Evolutionary conservation across 352 stramenopile species (phyloP).

Genomic region (Globisporangium emineosum): DNA sequence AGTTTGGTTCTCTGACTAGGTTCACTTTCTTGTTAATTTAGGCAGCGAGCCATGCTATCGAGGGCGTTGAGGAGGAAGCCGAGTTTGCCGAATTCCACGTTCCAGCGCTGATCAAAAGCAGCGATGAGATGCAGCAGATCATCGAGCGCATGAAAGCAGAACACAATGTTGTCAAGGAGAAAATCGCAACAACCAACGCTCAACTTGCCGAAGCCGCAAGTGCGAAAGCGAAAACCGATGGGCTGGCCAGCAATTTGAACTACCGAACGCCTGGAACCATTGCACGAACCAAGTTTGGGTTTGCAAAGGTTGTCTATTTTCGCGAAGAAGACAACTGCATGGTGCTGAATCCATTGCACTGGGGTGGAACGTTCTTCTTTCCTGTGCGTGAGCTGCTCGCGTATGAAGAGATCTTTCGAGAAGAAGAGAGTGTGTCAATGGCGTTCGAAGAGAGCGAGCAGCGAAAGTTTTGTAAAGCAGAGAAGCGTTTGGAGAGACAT

Average conservation of each 20-base stretch:
- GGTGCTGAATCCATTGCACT: conserved; percentile 38
- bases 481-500: conserved; percentile 19
- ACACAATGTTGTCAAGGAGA: conserved; percentile 17
- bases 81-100: conserved; percentile 74
- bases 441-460: conserved; percentile 29
- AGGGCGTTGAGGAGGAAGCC: conserved; percentile 75
- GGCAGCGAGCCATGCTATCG: conserved; percentile 42
- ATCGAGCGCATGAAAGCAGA: conserved; percentile 35
- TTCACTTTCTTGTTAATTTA: conserved; percentile 14
- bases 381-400: conserved; percentile 38
- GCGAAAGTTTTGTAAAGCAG: conserved; percentile 22
- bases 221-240: conserved; percentile 19
- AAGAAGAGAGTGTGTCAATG: conserved; percentile 53
- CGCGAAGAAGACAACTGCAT: conserved; percentile 52
- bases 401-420: conserved; percentile 37
- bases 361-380: conserved; percentile 55
- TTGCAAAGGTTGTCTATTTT: conserved; percentile 44
- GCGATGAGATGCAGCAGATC: conserved; percentile 49
- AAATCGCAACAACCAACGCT: conserved; percentile 17
- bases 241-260: conserved; percentile 36
- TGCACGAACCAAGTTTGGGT: conserved; percentile 45
- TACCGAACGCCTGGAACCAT: conserved; percentile 36
- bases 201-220: conserved; percentile 21
- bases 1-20: no score
- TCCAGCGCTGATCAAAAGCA: conserved; percentile 55